phyloP scores from a whole-genome alignment of 768 basidiomycete species.

The Suillus brevipes region DNA sequence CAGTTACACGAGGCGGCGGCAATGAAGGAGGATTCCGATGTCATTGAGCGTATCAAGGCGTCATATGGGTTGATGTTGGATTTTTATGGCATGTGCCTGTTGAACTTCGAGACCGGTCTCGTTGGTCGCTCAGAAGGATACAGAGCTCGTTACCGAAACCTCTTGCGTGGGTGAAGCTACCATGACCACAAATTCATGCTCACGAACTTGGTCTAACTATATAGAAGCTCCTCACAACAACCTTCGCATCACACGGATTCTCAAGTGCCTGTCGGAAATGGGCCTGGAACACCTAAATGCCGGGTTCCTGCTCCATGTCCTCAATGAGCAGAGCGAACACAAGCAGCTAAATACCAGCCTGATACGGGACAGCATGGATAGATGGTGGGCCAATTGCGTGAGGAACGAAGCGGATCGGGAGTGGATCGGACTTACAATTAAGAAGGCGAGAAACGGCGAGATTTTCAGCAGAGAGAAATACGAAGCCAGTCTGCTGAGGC shows the following conservation, averaged over 20 bases:
- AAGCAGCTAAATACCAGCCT: constrained; percentile 48
- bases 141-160: constrained; percentile 58
- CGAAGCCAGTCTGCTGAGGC: constrained; percentile 44
- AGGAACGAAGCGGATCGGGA: constrained; percentile 58
- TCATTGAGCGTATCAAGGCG: constrained; percentile 50
- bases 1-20: constrained; percentile 60
- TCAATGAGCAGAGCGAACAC: constrained; percentile 67
- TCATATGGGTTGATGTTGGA: constrained; percentile 78
- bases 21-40: constrained; percentile 51
- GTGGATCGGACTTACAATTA: constrained; percentile 53
- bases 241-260: constrained; percentile 73
- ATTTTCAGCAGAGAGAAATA: constrained; percentile 63
- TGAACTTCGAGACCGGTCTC: constrained; percentile 57
- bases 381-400: constrained; percentile 78
- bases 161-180: constrained; percentile 52
- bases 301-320: constrained; percentile 67
- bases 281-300: constrained; percentile 64
- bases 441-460: constrained; percentile 45
- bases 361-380: constrained; percentile 66
- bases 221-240: constrained; percentile 72
- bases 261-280: constrained; percentile 73
- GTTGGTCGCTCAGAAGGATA: constrained; percentile 55
- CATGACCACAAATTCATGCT: background rate
- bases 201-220: constrained; percentile 2
- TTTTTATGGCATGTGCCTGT: constrained; percentile 76